Evolutionary conservation across 192 early-diverging fungal species (phyloP).

Genomic region (Podila epicladia): DNA sequence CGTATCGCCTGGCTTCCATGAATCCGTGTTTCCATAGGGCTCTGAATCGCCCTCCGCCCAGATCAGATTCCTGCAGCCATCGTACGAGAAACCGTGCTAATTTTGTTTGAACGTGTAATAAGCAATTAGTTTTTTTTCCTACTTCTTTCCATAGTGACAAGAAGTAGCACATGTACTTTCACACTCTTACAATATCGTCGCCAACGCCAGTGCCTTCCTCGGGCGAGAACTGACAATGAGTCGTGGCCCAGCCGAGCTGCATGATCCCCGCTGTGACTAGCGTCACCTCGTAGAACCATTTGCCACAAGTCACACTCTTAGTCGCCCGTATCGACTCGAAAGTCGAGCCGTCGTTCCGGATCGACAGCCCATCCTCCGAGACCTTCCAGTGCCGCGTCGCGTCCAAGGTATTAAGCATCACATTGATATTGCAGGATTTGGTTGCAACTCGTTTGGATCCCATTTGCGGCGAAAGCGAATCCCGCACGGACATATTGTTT

Average conservation of each 20-base stretch:
- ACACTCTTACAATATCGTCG: slow-evolving; percentile 60
- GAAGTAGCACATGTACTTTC: neutral
- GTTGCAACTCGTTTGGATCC: slow-evolving; percentile 2
- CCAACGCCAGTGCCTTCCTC: slow-evolving; percentile 85
- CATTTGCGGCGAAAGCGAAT: neutral
- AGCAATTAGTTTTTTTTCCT: neutral
- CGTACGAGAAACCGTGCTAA: slow-evolving; percentile 78
- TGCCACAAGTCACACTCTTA: slow-evolving; percentile 64
- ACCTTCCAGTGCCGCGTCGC: slow-evolving; percentile 65
- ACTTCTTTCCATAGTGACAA: neutral
- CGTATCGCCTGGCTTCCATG: slow-evolving; percentile 65
- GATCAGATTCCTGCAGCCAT: slow-evolving; percentile 75
- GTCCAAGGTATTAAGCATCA: slow-evolving; percentile 64
- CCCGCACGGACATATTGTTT: slow-evolving; percentile 8
- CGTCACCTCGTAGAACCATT: slow-evolving; percentile 78
- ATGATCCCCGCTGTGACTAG: slow-evolving; percentile 78
- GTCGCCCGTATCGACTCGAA: slow-evolving; percentile 79
- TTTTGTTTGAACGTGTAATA: slow-evolving; percentile 32
- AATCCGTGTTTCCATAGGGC: slow-evolving; percentile 56
- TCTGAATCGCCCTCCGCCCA: slow-evolving; percentile 68
- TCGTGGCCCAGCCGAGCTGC: slow-evolving; percentile 83
- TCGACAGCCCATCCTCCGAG: slow-evolving; percentile 60
- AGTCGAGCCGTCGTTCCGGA: slow-evolving; percentile 80
- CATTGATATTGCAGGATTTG: slow-evolving; percentile 41
- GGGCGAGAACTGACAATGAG: slow-evolving; percentile 71